Evolutionary conservation across 1,284 basidiomycete species (phyloP), one percentile per base, ranked within the genome.

Genomic region (Cutaneotrichosporon curvatum): DNA sequence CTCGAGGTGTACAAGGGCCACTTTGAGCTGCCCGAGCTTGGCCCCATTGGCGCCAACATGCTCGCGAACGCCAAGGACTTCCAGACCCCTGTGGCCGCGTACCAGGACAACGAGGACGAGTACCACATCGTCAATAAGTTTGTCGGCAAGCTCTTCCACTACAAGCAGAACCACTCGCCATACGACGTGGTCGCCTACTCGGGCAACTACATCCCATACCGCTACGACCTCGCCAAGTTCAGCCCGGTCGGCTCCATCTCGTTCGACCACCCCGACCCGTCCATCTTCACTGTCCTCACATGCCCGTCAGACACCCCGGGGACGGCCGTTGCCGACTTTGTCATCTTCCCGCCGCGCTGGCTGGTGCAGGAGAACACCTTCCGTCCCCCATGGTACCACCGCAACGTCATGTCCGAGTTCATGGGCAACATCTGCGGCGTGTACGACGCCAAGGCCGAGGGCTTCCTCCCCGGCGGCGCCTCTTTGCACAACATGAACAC

Each of bases 151-250:
- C 25, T 47, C 28, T 37, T 22, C 53, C 76, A 75, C 77, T 56
- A 64, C 76, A 32, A 78, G 76, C 70, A 79, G 50, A n/a, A 37
- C 23, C 50, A 56, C 50, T 37, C 39, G 12, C 54, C 54, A 20
- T 56, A 47, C 47, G 83, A 85, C 59, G 82, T 84, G 23, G 82
- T 84, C 37, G 81, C 81, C 0, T 83, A 79, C 78, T 76, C 79
- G 45, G 80, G 80, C 47, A 83, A 81, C 68, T 84, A 84, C 57
- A 75, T 82, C 3, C 82, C 82, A 2, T 84, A 81, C 73, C 83
- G 83, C 64, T 84, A 84, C 60, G 79, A 78, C 30, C 65, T 83
- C 61, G 75, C 76, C 60, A 81, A 81, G 61, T 84, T 84, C 68
- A 73, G 79, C 60, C 76, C 77, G 53, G 78, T 83, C 46, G 82